phyloP scores from a whole-genome alignment of 345 rosid species.

The Euphorbia pulcherrima region DNA sequence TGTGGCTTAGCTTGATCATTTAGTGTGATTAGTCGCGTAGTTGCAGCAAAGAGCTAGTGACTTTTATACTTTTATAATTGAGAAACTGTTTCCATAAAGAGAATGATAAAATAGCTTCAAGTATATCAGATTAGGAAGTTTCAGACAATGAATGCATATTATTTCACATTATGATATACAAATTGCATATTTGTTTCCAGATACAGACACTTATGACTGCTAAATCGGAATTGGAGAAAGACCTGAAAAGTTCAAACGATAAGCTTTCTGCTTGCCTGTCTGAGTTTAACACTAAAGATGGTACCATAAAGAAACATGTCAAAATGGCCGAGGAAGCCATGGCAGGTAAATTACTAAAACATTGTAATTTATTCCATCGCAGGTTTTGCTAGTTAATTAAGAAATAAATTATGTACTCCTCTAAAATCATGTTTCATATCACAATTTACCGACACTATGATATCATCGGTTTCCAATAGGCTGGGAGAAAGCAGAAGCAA shows the following conservation, averaged over 20 bases:
- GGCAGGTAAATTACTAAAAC: conserved; percentile 38
- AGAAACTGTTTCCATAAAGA: background rate
- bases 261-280: conserved; percentile 55
- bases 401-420: background rate
- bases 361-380: background rate
- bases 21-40: background rate
- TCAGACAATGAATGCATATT: background rate
- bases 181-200: conserved; percentile 22
- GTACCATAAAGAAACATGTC: conserved; percentile 47
- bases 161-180: background rate
- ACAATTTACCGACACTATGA: conserved; percentile 1
- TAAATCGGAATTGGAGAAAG: conserved; percentile 56
- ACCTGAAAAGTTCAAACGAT: conserved; percentile 38
- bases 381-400: background rate
- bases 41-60: background rate
- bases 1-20: background rate
- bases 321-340: conserved; percentile 52
- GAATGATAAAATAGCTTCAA: background rate
- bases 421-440: background rate
- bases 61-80: background rate
- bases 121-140: background rate
- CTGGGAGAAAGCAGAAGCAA: conserved; percentile 61
- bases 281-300: conserved; percentile 49
- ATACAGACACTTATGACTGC: conserved; percentile 43
- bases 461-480: conserved; percentile 34